phyloP scores from a whole-genome alignment of 352 stramenopile species.

The Aphanomyces euteiches region DNA sequence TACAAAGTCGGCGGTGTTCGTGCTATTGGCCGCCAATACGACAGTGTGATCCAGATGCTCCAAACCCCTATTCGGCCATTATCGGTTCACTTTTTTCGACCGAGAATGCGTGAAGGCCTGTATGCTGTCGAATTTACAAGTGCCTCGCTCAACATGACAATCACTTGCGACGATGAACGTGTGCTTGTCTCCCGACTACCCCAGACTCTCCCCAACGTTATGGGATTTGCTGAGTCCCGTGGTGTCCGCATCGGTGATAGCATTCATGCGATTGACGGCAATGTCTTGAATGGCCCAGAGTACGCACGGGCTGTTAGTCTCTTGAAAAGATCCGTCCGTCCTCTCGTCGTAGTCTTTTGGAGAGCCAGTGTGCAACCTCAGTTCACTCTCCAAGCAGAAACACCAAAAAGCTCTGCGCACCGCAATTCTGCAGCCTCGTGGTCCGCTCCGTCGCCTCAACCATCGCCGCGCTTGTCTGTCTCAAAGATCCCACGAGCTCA shows the following conservation, averaged over 20 bases:
- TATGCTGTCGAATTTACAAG: slow-evolving; percentile 80
- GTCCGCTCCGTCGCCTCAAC: slow-evolving; percentile 68
- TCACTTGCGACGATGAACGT: slow-evolving; percentile 79
- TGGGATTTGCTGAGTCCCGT: slow-evolving; percentile 76
- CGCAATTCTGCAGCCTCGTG: slow-evolving; percentile 36
- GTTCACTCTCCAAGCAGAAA: slow-evolving; percentile 20
- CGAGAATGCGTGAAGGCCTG: slow-evolving; percentile 67
- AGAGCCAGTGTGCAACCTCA: slow-evolving; percentile 52
- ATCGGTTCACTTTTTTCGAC: slow-evolving; percentile 78
- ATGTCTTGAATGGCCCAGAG: slow-evolving; percentile 71
- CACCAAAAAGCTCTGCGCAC: slow-evolving; percentile 11
- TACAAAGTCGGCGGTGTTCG: slow-evolving; percentile 80
- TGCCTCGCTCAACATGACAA: slow-evolving; percentile 79
- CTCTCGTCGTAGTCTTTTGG: slow-evolving; percentile 79
- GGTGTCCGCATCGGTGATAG: slow-evolving; percentile 76
- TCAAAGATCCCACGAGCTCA: slow-evolving; percentile 27
- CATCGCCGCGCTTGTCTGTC: slow-evolving; percentile 52
- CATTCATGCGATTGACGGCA: slow-evolving; percentile 73
- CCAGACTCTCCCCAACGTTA: slow-evolving; percentile 77
- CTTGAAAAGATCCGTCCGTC: slow-evolving; percentile 55
- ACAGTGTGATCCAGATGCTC: slow-evolving; percentile 82
- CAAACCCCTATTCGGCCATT: slow-evolving; percentile 71
- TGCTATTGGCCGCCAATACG: slow-evolving; percentile 72
- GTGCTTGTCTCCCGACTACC: slow-evolving; percentile 82
- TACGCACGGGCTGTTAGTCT: slow-evolving; percentile 80